phyloP scores from a whole-genome alignment of 2,329 filamentous ascomycete genomes.

The Tolypocladium capitatum region DNA sequence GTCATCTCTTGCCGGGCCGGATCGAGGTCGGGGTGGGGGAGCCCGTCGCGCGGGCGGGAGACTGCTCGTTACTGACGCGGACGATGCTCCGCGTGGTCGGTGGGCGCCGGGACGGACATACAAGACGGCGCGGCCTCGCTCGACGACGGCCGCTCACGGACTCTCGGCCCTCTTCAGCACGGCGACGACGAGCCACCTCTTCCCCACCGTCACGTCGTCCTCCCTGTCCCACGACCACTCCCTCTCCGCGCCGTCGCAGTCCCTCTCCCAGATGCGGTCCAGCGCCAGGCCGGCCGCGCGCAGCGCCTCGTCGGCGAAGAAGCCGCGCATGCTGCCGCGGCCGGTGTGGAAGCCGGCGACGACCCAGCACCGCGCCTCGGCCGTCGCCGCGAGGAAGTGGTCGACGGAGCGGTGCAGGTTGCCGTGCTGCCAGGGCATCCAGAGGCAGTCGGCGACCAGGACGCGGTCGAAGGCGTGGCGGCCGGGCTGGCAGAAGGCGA shows the following conservation, averaged over 20 bases:
- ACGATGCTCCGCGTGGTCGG: neutral
- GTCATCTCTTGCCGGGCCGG: too few species aligned
- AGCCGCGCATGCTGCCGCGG: constrained; percentile 47
- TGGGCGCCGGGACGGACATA: neutral
- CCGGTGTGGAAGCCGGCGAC: constrained; percentile 63
- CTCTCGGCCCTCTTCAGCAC: constrained; percentile 26
- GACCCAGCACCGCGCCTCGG: constrained; percentile 43
- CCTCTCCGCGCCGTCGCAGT: constrained; percentile 50
- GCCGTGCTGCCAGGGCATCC: constrained; percentile 62
- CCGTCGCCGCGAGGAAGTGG: constrained; percentile 38
- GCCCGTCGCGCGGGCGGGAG: neutral
- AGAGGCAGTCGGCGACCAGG: constrained; percentile 60
- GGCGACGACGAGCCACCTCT: constrained; percentile 57
- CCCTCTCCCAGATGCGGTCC: constrained; percentile 55
- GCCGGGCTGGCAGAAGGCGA: constrained; percentile 14
- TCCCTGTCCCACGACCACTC: constrained; percentile 49
- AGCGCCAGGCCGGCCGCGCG: constrained; percentile 23
- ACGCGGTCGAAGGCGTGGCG: constrained; percentile 42
- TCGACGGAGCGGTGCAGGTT: constrained; percentile 49
- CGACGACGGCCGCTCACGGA: neutral
- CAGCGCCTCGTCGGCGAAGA: constrained; percentile 42
- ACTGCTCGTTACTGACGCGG: neutral
- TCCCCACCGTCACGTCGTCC: constrained; percentile 49
- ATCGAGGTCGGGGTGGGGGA: neutral
- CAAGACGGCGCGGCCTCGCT: neutral